Evolutionary conservation across 2,329 filamentous ascomycete genomes (phyloP).

Genomic region (Penicillium corylophilum): DNA sequence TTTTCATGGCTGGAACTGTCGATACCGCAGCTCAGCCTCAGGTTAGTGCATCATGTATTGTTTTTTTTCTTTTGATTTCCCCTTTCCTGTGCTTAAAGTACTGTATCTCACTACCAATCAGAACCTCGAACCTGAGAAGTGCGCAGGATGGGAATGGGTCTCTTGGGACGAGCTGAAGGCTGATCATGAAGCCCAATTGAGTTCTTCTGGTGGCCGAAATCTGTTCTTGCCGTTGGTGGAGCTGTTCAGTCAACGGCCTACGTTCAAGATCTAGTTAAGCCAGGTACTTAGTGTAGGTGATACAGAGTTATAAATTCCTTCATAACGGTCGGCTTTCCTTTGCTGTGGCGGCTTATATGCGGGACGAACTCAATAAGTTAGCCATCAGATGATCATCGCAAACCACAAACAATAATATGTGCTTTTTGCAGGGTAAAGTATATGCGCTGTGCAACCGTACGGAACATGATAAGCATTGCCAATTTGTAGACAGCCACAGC

Average conservation of each 20-base stretch:
- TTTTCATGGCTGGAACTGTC: conserved; percentile 62
- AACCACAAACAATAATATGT: no score
- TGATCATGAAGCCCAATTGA: conserved; percentile 34
- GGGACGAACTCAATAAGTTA: no score
- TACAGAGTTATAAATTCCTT: no score
- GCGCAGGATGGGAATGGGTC: conserved; percentile 55
- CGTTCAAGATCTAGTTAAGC: conserved; percentile 1
- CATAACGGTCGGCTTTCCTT: no score
- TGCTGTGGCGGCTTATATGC: no score
- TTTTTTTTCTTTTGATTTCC: not conserved
- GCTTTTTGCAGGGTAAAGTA: no score
- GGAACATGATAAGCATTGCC: no score
- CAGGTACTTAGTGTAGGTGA: not conserved
- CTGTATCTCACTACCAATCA: conserved; percentile 7
- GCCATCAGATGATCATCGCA: no score
- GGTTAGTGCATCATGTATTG: conserved; percentile 43
- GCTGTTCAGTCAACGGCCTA: conserved; percentile 43
- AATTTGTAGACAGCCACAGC: no score
- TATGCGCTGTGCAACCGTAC: no score
- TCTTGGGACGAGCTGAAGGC: conserved; percentile 49
- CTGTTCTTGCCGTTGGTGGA: conserved; percentile 52
- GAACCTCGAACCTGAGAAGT: conserved; percentile 53
- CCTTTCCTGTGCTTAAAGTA: not conserved
- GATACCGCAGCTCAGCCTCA: conserved; percentile 52
- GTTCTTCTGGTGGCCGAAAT: conserved; percentile 29